Percentiles rank a stretch among this genome's conserved stretches.
These are phyloP conservation scores for Schoenoplectus triqueter DNA, from an alignment of 202 grass and related monocot genomes.

Conservation along the genomic window DNA sequence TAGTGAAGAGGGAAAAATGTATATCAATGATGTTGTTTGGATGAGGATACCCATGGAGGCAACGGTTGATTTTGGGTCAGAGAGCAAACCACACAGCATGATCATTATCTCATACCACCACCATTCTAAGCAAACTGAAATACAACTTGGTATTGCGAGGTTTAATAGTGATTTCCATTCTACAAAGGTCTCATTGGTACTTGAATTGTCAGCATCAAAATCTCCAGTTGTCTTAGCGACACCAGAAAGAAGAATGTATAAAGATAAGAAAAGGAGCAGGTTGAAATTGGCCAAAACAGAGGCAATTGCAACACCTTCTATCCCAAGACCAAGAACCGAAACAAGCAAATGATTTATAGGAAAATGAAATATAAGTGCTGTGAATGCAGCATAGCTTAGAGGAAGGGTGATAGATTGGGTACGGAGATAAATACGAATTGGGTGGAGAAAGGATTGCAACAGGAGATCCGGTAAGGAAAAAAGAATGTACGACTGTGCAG, in stretches of 20 bases:
- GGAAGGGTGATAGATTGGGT: conserved; percentile 87
- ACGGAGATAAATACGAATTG: conserved; percentile 91
- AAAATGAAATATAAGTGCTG: conserved; percentile 70
- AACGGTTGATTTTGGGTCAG: conserved; percentile 72
- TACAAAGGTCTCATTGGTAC: conserved; percentile 7
- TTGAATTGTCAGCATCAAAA: conserved; percentile 3
- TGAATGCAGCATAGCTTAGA: conserved; percentile 71
- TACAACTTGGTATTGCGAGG: conserved; percentile 84
- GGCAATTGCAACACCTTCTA: conserved; percentile 77
- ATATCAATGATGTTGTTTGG: conserved; percentile 80
- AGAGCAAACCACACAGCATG: conserved; percentile 80
- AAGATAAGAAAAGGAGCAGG: conserved; percentile 56
- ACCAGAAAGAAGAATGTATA: conserved; percentile 62
- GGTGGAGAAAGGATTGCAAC: conserved; percentile 86
- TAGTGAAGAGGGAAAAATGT: conserved; percentile 88
- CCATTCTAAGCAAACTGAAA: conserved; percentile 94
- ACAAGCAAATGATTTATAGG: conserved; percentile 78
- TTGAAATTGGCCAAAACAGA: conserved; percentile 74
- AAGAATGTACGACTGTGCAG: conserved; percentile 80
- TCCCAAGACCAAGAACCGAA: conserved; percentile 57
- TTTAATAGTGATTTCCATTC: conserved; percentile 68
- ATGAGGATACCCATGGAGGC: conserved; percentile 85
- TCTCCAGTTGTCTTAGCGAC: conserved; percentile 44
- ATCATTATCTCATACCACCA: conserved; percentile 99
- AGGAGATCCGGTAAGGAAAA: conserved; percentile 84